A percentile compares a stretch with the other conserved stretches of the same genome.
phyloP scores from a whole-genome alignment of 768 basidiomycete species.

The Phaeolepiota aurea region DNA sequence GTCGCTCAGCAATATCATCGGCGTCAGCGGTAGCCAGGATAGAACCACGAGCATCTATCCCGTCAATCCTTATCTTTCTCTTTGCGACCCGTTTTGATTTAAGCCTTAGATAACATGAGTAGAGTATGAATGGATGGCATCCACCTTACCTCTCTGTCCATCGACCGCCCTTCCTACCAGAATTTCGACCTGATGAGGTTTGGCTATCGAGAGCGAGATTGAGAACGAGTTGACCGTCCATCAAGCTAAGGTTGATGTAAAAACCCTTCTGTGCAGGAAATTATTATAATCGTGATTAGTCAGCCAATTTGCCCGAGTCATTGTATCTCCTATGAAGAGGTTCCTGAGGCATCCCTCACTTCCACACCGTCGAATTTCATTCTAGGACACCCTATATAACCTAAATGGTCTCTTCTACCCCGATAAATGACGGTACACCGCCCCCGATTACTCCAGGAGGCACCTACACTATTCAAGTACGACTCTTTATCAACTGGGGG shows the following conservation, averaged over 20 bases:
- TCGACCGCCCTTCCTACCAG: slow-evolving; percentile 49
- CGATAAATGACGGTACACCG: slow-evolving; percentile 38
- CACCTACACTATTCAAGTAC: slow-evolving; percentile 67
- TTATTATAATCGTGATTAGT: slow-evolving; percentile 5
- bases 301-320: slow-evolving; percentile 5
- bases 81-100: slow-evolving; percentile 69
- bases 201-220: slow-evolving; percentile 48
- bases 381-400: no score
- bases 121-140: slow-evolving; percentile 5
- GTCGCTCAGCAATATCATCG: slow-evolving; percentile 22
- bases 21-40: slow-evolving; percentile 9
- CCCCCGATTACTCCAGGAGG: slow-evolving; percentile 68
- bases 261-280: slow-evolving; percentile 1
- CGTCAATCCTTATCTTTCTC: slow-evolving; percentile 39
- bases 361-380: no score
- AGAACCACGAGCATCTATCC: slow-evolving; percentile 10
- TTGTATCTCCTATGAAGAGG: no score
- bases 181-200: slow-evolving; percentile 15
- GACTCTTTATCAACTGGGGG: slow-evolving; percentile 9
- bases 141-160: slow-evolving; percentile 68
- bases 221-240: slow-evolving; percentile 73
- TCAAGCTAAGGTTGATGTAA: slow-evolving; percentile 12
- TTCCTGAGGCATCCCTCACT: no score
- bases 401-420: slow-evolving; percentile 33
- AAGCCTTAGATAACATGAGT: slow-evolving; percentile 34